These are phyloP conservation scores for Eimeria brunetti DNA, from an alignment of 169 alveolate species.

Conservation along the genomic window DNA sequence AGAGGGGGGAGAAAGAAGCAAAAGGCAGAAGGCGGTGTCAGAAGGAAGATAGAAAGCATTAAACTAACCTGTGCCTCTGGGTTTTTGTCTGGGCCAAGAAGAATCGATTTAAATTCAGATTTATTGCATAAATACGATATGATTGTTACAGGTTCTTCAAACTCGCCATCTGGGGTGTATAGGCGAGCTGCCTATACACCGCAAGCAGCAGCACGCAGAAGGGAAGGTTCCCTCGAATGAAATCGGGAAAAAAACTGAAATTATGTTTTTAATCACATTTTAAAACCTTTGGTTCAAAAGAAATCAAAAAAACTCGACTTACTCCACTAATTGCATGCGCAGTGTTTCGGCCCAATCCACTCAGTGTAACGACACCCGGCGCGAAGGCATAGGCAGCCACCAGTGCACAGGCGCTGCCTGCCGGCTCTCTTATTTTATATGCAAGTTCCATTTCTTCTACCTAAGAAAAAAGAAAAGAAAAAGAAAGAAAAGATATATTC, in stretches of 20 bases:
- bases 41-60: too few species aligned
- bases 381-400: conserved; percentile 11
- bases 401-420: neutral
- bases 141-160: neutral
- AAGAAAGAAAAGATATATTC: too few species aligned
- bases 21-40: too few species aligned
- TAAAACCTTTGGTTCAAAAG: neutral
- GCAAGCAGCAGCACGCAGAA: neutral
- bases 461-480: too few species aligned
- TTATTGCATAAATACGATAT: neutral
- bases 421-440: neutral
- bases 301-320: neutral
- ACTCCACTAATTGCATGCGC: neutral
- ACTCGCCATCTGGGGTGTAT: conserved; percentile 8
- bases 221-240: neutral
- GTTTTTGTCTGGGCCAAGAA: conserved; percentile 17
- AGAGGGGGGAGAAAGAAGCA: too few species aligned
- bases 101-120: neutral
- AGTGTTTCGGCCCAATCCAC: neutral
- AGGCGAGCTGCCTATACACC: conserved; percentile 1
- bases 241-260: neutral
- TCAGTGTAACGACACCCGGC: neutral
- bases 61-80: neutral
- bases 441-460: neutral
- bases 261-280: neutral